Evolutionary conservation across 2,329 filamentous ascomycete species (phyloP), one percentile per base, ranked within the genome.

Genomic region (Aspergillaceae sp.): DNA sequence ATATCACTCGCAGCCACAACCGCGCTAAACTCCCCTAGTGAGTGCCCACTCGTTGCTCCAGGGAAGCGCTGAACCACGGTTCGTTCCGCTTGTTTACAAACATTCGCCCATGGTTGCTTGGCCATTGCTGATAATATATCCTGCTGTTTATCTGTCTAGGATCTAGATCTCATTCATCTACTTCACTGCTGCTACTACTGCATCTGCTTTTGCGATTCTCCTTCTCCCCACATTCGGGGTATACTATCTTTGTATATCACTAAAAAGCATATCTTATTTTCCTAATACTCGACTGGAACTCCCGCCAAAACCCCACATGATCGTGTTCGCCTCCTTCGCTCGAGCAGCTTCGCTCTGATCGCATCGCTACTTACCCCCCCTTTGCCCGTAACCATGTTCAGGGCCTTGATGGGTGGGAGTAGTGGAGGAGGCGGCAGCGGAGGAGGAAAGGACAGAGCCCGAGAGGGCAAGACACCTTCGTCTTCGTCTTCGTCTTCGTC

Each of bases 371-470:
- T 7, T 27, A 35, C 30, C 5, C 35, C 19, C 19, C 19, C 19
- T 19, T 19, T 19, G 19, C 19, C 8, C 10, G 28, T 11, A 59
- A 62, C 51, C 56, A 68, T 67, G 65, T 64, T 66, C 48, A 67
- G 61, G 52, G 64, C 60, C 56, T 58, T 68, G 33, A 57, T 66
- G 59, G 26, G 62, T 11, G 35, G 35, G 10, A 11, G 35, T 26
- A 11, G 35, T 37, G 35, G 35, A 19, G 19, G 19, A 19, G 19
- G 19, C 19, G 19, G 19, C 19, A 19, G 19, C 19, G 19, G 19
- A 19, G 19, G 19, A 19, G 19, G 19, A 19, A 19, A 19, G 19
- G 19, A 19, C 19, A 19, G 19, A 19, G 19, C 19, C 19, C 19
- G 19, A 19, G 19, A 19, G 19, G 19, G 19, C 19, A 19, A 19